Evolutionary conservation across 305 asterid species (phyloP).

Genomic region (Fraxinus nigra): DNA sequence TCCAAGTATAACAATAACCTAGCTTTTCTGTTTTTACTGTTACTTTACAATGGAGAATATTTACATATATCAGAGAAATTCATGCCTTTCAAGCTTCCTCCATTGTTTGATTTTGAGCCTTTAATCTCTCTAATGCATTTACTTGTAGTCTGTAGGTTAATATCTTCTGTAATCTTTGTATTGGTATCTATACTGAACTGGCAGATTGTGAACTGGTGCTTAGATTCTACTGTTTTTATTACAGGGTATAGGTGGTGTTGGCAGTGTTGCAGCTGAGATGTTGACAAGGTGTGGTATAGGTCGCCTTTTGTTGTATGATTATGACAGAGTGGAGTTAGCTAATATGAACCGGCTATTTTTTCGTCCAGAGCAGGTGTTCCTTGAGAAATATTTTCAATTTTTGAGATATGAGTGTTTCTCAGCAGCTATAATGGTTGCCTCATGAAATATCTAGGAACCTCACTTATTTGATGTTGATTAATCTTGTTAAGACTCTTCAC

Average conservation of each 20-base stretch:
- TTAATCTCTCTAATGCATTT: neutral
- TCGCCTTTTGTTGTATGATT: constrained; percentile 92
- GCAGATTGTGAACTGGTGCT: constrained; percentile 4
- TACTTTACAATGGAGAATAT: neutral
- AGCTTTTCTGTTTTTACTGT: neutral
- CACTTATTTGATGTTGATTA: constrained; percentile 3
- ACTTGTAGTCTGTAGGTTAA: neutral
- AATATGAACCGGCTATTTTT: constrained; percentile 98
- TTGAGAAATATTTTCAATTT: constrained; percentile 16
- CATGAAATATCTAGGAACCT: constrained; percentile 3
- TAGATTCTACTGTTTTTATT: constrained; percentile 10
- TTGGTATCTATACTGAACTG: neutral
- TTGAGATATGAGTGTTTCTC: neutral
- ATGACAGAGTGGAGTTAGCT: constrained; percentile 98
- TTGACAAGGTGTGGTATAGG: constrained; percentile 98
- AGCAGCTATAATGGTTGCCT: neutral
- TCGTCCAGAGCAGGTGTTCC: constrained; percentile 92
- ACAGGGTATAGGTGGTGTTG: constrained; percentile 99
- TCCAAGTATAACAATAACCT: neutral
- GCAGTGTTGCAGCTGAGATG: constrained; percentile 99
- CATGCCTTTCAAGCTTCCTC: neutral
- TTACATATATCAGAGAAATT: neutral
- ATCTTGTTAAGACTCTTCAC: constrained; percentile 4
- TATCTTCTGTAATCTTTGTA: neutral
- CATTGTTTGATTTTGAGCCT: neutral